Evolutionary conservation across 164 flowering plant species (phyloP).

Genomic region (Vitis rupestris): DNA sequence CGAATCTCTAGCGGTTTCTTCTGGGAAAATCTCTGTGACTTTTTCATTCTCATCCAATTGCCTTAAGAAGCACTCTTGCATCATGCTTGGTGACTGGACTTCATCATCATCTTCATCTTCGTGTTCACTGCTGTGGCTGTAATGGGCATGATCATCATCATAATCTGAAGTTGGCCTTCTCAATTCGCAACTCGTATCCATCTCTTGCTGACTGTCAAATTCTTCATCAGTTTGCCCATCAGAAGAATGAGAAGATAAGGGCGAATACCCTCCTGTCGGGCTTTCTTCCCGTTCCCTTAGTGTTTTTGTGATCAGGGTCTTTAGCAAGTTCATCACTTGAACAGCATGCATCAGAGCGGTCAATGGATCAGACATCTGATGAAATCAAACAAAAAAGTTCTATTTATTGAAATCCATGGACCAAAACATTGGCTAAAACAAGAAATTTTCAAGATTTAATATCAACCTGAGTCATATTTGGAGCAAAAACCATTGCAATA

Average conservation of each 20-base stretch:
- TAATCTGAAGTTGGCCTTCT: constrained; percentile 43
- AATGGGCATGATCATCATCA: constrained; percentile 34
- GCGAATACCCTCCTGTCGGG: constrained; percentile 57
- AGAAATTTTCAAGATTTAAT: background rate
- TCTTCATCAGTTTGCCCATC: constrained; percentile 48
- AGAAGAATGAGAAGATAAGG: constrained; percentile 61
- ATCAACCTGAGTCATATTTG: constrained; percentile 94
- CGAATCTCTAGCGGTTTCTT: constrained; percentile 21
- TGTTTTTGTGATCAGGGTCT: constrained; percentile 72
- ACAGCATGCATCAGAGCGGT: constrained; percentile 98
- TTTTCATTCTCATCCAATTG: constrained; percentile 44
- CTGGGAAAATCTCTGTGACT: constrained; percentile 15
- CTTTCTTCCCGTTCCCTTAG: constrained; percentile 74
- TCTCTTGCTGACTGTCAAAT: constrained; percentile 62
- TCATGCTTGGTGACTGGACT: constrained; percentile 41
- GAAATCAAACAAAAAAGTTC: constrained; percentile 6
- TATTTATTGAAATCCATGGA: constrained; percentile 1
- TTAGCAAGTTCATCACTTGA: constrained; percentile 98
- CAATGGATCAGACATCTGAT: constrained; percentile 96
- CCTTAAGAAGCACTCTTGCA: constrained; percentile 76
- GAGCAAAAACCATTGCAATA: constrained; percentile 92
- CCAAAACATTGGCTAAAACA: background rate
- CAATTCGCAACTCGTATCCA: constrained; percentile 62
- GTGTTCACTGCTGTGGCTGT: constrained; percentile 37
- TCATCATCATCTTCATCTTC: constrained; percentile 42